Conservation (phyloP, 2,329 filamentous ascomycete genomes). For the Neophaeococcomyces mojaviensis region DNA sequence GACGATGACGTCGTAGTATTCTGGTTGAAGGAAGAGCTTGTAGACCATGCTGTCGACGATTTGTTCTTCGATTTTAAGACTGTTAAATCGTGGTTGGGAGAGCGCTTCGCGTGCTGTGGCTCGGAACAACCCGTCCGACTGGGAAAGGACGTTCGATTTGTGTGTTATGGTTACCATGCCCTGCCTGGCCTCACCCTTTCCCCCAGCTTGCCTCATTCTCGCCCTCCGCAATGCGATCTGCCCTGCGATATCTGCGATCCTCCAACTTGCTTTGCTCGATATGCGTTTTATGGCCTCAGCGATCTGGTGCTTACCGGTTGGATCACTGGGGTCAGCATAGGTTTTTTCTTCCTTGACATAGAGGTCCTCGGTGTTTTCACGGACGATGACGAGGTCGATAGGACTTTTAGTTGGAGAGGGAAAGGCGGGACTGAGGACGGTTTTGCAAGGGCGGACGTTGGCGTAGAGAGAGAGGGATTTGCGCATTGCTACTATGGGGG, state of each 20-base stretch:
- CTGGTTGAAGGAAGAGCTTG: slow-evolving; percentile 95
- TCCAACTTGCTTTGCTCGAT: slow-evolving; percentile 70
- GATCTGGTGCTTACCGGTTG: slow-evolving; percentile 62
- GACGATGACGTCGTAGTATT: slow-evolving; percentile 94
- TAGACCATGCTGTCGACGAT: slow-evolving; percentile 99
- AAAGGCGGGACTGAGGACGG: slow-evolving; percentile 47
- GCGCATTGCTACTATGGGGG: slow-evolving; percentile 90
- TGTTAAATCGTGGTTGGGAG: slow-evolving; percentile 54
- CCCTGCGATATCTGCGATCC: slow-evolving; percentile 88
- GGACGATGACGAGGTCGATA: slow-evolving; percentile 95
- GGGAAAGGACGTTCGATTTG: slow-evolving; percentile 94
- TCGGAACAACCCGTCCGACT: slow-evolving; percentile 95
- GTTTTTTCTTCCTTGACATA: slow-evolving; percentile 97
- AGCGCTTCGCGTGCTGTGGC: slow-evolving; percentile 68
- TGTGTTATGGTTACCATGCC: slow-evolving; percentile 93
- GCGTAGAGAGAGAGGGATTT: slow-evolving; percentile 93
- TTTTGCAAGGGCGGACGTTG: slow-evolving; percentile 94
- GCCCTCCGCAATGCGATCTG: slow-evolving; percentile 87
- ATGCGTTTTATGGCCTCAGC: slow-evolving; percentile 98
- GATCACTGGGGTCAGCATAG: slow-evolving; percentile 52
- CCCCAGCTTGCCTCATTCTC: slow-evolving; percentile 57
- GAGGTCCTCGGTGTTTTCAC: slow-evolving; percentile 97
- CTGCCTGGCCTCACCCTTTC: slow-evolving; percentile 38
- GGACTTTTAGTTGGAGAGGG: slow-evolving; percentile 44
- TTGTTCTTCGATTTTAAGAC: slow-evolving; percentile 78